These are phyloP conservation scores for Collybia sordida DNA, from an alignment of 768 basidiomycete species.

Conservation along the genomic window DNA sequence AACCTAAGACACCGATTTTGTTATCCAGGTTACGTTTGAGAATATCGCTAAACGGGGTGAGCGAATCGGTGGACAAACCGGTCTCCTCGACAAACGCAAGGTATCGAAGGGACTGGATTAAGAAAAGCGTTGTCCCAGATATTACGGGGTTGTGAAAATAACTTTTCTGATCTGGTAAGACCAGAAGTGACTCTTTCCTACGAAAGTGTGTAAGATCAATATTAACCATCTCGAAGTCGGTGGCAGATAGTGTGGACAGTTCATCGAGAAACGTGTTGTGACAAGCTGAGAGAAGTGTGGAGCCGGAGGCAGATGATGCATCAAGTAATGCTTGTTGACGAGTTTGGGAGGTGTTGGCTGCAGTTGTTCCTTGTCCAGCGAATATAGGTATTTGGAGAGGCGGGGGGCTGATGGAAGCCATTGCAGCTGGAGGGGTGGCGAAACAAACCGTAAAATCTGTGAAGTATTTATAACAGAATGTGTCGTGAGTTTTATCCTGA, in stretches of 20 bases:
- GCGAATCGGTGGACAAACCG: constrained; percentile 12
- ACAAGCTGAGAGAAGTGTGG: constrained; percentile 50
- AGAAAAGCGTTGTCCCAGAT: constrained; percentile 46
- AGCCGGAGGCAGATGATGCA: constrained; percentile 38
- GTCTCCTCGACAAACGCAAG: constrained; percentile 34
- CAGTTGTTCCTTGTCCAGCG: constrained; percentile 52
- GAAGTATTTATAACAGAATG: constrained; percentile 13
- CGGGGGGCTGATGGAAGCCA: constrained; percentile 6
- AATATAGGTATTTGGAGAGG: constrained; percentile 48
- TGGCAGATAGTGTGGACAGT: constrained; percentile 41
- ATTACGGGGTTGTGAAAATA: constrained; percentile 48
- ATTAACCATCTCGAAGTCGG: constrained; percentile 30
- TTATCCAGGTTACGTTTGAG: constrained; percentile 35
- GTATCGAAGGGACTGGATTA: constrained; percentile 54
- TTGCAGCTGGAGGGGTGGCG: constrained; percentile 5
- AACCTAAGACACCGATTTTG: constrained; percentile 42
- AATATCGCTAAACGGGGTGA: constrained; percentile 25
- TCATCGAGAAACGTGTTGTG: constrained; percentile 49
- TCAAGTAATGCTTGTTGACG: constrained; percentile 40
- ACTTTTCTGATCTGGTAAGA: constrained; percentile 22
- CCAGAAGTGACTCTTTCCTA: constrained; percentile 36
- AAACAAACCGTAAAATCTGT: constrained; percentile 3
- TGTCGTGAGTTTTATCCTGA: constrained; percentile 15
- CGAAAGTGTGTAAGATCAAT: constrained; percentile 47
- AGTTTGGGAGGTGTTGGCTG: constrained; percentile 27